phyloP scores from a whole-genome alignment of 345 rosid genomes.

The Litchi chinensis region DNA sequence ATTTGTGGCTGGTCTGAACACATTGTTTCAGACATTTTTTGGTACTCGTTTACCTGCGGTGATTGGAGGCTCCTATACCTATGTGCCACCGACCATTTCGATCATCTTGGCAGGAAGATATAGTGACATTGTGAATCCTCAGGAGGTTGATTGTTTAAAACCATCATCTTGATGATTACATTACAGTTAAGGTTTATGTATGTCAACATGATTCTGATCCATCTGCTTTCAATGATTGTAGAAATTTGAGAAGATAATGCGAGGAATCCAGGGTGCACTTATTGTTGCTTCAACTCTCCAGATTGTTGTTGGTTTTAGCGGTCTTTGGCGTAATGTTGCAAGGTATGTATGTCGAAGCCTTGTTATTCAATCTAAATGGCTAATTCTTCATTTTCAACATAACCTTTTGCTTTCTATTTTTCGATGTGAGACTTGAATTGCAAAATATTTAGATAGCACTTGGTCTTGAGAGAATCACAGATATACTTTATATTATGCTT shows the following conservation, averaged over 20 bases:
- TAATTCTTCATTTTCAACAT: neutral
- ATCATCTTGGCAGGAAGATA: conserved; percentile 87
- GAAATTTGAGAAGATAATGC: conserved; percentile 91
- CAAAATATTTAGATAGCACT: neutral
- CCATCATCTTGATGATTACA: conserved; percentile 6
- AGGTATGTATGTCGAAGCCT: conserved; percentile 49
- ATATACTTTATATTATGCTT: neutral
- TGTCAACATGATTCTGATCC: neutral
- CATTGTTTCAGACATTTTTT: conserved; percentile 70
- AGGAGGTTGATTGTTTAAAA: conserved; percentile 56
- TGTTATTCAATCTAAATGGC: neutral
- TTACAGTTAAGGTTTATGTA: neutral
- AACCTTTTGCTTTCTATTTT: neutral
- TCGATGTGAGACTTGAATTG: neutral
- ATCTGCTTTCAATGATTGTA: conserved; percentile 33
- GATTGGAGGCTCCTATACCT: conserved; percentile 80
- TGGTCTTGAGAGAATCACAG: neutral
- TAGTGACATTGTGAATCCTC: conserved; percentile 74
- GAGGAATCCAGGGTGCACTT: conserved; percentile 87
- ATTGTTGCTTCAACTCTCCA: conserved; percentile 96
- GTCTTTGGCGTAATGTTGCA: conserved; percentile 96
- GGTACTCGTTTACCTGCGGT: conserved; percentile 96
- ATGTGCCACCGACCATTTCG: conserved; percentile 80
- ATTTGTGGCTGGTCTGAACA: conserved; percentile 90
- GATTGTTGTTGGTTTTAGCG: conserved; percentile 91